These are phyloP conservation scores for Bruguiera hainesii DNA, from an alignment of 441 rosid genomes.

Conservation along the genomic window DNA sequence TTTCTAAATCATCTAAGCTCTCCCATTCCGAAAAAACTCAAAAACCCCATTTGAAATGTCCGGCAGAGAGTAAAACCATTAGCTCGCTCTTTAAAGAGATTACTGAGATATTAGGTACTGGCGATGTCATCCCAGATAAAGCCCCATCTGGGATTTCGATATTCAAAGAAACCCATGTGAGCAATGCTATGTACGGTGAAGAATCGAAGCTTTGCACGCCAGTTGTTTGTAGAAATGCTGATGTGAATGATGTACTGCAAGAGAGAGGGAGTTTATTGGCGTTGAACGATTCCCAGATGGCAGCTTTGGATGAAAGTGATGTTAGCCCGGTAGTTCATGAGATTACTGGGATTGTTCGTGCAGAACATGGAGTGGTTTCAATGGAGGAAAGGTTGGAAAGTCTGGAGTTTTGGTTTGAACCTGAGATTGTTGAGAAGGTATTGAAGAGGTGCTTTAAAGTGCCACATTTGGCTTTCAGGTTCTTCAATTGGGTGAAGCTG, in stretches of 20 bases:
- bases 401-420: constrained; percentile 38
- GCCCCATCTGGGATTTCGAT: constrained; percentile 27
- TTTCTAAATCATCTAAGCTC: constrained; percentile 37
- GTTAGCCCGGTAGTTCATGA: constrained; percentile 47
- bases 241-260: constrained; percentile 7
- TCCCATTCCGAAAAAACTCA: constrained; percentile 22
- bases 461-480: constrained; percentile 67
- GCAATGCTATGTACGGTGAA: not conserved
- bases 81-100: constrained; percentile 58
- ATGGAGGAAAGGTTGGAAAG: constrained; percentile 65
- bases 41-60: constrained; percentile 26
- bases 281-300: constrained; percentile 16
- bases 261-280: constrained; percentile 11
- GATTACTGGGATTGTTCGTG: constrained; percentile 50
- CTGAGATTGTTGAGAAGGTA: constrained; percentile 62
- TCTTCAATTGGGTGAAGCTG: constrained; percentile 61
- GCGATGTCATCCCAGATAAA: constrained; percentile 26
- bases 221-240: constrained; percentile 54
- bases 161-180: constrained; percentile 15
- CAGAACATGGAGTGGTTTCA: constrained; percentile 29
- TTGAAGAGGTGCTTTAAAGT: constrained; percentile 69
- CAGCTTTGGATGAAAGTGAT: constrained; percentile 30
- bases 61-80: constrained; percentile 27
- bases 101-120: constrained; percentile 47
- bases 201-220: constrained; percentile 25